Base-by-base conservation (phyloP, 352 stramenopile species). In the Pythium periplocum region DNA sequence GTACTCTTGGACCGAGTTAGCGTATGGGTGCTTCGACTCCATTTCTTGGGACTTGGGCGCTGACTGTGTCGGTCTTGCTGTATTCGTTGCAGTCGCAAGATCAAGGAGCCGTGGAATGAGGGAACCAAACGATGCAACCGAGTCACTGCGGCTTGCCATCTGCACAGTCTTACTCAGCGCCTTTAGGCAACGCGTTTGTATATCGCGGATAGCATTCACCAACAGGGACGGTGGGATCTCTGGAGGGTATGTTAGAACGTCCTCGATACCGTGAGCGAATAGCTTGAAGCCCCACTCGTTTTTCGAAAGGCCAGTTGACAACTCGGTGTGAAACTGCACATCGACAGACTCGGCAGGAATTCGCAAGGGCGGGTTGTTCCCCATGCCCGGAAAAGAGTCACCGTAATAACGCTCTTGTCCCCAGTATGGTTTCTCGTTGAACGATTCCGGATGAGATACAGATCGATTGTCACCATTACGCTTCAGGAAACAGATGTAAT, bases 1-100 rank as follows among this genome's bases (percentile, higher is more conserved):
- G 48, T 90, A 91, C 56, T 89, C 76, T n/a, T 78, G 62, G 35
- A 90, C 75, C 1, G 73, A 89, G 46, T 95, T 86, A 33, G 64
- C 51, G 45, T 96, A 96, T 11, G 85, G 86, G 53, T 96, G 87
- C 48, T 83, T 83, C 1, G 81, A 93, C 53, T 96, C 87, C 39
- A 94, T 87, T 35, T 75, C 65, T 50, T 94, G 76, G 2, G 61
- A 74, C 36, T 78, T 76, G 4, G 76, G 62, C 1, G 66, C 68
- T 2, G 69, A 78, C 38, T 77, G 68, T 8, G 75, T 85, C 10
- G 75, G 74, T 34, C 66, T 62, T 0, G 72, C 79, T 17, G 75
- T 58, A 48, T 66, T 65, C 7, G 61, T 62, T 8, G 61, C 48
- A 30, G 82, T 86, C 7, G 82, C 75, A 43, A 90, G 66, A 8